A percentile compares a stretch with the other conserved stretches of the same genome.
These are phyloP conservation scores for Lentinula sp. DNA, from an alignment of 768 basidiomycete genomes.

Conservation along the genomic window DNA sequence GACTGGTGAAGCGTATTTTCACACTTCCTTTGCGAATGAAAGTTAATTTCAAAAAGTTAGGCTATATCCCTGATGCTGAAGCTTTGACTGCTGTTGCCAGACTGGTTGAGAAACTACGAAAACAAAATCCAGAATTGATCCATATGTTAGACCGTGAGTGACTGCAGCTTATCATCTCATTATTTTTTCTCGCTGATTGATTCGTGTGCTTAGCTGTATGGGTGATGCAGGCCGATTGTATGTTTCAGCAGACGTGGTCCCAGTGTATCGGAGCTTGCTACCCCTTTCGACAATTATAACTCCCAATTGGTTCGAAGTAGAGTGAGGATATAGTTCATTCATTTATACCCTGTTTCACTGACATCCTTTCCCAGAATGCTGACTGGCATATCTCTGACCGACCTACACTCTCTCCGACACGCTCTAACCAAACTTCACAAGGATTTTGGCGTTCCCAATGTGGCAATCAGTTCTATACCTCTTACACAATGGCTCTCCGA, in stretches of 20 bases:
- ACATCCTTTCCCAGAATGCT: conserved; percentile 47
- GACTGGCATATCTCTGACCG: conserved; percentile 65
- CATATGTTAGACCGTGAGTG: conserved; percentile 90
- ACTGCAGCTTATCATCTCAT: background rate
- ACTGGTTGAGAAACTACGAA: conserved; percentile 57
- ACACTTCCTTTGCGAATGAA: conserved; percentile 1
- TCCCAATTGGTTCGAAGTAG: conserved; percentile 97
- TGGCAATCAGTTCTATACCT: conserved; percentile 90
- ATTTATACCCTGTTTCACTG: background rate
- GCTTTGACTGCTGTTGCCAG: conserved; percentile 62
- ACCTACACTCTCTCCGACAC: conserved; percentile 54
- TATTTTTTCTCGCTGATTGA: background rate
- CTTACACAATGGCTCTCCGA: conserved; percentile 54
- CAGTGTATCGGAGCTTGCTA: conserved; percentile 76
- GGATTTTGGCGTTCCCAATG: conserved; percentile 72
- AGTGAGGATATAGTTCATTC: conserved; percentile 46
- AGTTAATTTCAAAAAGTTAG: conserved; percentile 24
- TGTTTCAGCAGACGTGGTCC: conserved; percentile 81
- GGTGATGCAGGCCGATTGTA: conserved; percentile 90
- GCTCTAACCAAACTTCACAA: conserved; percentile 74
- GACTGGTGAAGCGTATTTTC: conserved; percentile 47
- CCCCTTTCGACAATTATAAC: conserved; percentile 90
- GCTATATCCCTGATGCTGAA: conserved; percentile 86
- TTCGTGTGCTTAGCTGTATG: conserved; percentile 68
- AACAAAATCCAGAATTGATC: conserved; percentile 52